Conservation (phyloP, 257 asterid genomes). For the Handroanthus guayacan region DNA sequence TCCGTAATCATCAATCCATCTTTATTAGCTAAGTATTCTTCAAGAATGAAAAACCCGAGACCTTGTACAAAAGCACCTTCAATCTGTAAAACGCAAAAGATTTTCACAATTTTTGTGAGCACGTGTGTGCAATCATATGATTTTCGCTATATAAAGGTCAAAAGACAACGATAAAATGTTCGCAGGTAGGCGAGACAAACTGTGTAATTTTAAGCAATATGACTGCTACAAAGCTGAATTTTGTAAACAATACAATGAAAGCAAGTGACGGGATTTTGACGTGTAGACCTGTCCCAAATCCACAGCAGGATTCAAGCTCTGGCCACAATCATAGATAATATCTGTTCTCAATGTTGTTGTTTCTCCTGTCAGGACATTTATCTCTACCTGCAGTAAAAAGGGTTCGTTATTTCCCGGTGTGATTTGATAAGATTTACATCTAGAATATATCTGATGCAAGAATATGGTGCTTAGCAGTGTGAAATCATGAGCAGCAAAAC, state of each 20-base stretch:
- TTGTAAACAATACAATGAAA: background rate
- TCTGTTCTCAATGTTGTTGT: slow-evolving; percentile 57
- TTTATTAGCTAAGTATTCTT: slow-evolving; percentile 64
- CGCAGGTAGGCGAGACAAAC: background rate
- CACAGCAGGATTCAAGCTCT: slow-evolving; percentile 76
- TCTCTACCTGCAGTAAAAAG: slow-evolving; percentile 56
- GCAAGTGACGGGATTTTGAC: background rate
- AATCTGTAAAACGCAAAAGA: slow-evolving; percentile 53
- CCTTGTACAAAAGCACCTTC: slow-evolving; percentile 96
- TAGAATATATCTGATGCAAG: background rate
- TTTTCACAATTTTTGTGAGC: background rate
- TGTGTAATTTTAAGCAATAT: background rate
- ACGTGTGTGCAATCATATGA: background rate
- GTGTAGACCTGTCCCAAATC: slow-evolving; percentile 74
- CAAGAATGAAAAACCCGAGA: slow-evolving; percentile 81
- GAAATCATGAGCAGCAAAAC: too few species aligned
- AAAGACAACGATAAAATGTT: too few species aligned
- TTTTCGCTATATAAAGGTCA: background rate
- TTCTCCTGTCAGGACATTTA: slow-evolving; percentile 69
- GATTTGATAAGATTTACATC: background rate
- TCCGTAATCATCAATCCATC: slow-evolving; percentile 63
- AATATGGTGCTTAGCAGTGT: too few species aligned
- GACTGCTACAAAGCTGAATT: background rate
- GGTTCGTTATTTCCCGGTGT: background rate
- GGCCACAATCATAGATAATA: slow-evolving; percentile 74